Conservation (phyloP, 2,329 filamentous ascomycete genomes). For the Pseudocercospora vitis region DNA sequence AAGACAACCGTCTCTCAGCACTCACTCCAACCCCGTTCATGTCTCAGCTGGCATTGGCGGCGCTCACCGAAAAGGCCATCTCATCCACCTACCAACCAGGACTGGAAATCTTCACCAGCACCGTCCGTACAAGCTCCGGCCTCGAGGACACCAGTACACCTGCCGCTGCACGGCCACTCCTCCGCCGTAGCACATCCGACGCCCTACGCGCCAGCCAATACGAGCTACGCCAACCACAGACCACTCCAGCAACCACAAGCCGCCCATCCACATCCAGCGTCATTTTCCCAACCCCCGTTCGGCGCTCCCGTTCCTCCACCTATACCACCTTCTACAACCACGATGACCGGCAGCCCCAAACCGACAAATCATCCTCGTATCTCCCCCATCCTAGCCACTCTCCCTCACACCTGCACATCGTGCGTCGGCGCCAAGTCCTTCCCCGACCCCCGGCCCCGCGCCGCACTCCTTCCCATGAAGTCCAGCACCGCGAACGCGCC, state of each 20-base stretch:
- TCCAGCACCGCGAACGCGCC: slow-evolving; percentile 11
- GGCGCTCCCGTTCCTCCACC: slow-evolving; percentile 1
- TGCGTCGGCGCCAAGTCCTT: background rate
- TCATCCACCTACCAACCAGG: background rate
- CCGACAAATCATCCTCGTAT: background rate
- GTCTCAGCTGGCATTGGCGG: background rate
- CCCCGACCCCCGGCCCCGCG: background rate
- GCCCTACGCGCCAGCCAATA: slow-evolving; percentile 3
- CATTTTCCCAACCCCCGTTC: background rate
- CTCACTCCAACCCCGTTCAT: background rate
- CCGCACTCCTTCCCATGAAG: slow-evolving; percentile 1
- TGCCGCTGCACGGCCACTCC: slow-evolving; percentile 10
- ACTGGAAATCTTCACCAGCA: background rate
- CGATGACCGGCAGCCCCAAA: background rate
- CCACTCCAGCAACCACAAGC: background rate
- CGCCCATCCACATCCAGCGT: background rate
- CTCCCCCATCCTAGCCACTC: slow-evolving; percentile 1
- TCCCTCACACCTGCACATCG: background rate
- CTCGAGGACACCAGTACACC: slow-evolving; percentile 2
- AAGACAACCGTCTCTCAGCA: background rate
- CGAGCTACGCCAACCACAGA: background rate
- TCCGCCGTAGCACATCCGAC: slow-evolving; percentile 10
- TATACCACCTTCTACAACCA: slow-evolving; percentile 8
- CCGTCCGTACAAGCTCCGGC: background rate
- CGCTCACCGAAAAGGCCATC: background rate